Evolutionary conservation across 2,329 filamentous ascomycete species (phyloP).

Genomic region (Fusarium lateritium): DNA sequence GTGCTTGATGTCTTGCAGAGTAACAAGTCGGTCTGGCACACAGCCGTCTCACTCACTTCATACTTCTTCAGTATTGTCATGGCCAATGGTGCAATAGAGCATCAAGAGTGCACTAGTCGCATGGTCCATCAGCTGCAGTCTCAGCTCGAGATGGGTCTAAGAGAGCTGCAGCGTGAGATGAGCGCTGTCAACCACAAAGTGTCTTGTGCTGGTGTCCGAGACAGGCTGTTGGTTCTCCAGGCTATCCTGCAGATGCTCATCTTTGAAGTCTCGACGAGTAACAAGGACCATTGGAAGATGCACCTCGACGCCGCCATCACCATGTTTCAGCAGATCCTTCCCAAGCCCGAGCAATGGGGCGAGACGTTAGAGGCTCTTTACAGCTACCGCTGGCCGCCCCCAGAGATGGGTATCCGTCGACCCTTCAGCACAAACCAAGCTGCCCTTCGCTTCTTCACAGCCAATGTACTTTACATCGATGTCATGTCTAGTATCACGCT

Average conservation of each 20-base stretch:
- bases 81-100: slow-evolving; percentile 51
- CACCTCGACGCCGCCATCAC: slow-evolving; percentile 66
- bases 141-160: slow-evolving; percentile 62
- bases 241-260: slow-evolving; percentile 68
- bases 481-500: slow-evolving; percentile 65
- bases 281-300: slow-evolving; percentile 64
- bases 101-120: slow-evolving; percentile 54
- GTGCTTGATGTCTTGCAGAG: slow-evolving; percentile 69
- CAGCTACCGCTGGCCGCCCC: slow-evolving; percentile 54
- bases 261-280: slow-evolving; percentile 64
- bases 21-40: slow-evolving; percentile 71
- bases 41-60: slow-evolving; percentile 68
- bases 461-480: slow-evolving; percentile 64
- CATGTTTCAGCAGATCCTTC: slow-evolving; percentile 64
- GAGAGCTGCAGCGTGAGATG: slow-evolving; percentile 61
- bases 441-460: slow-evolving; percentile 63
- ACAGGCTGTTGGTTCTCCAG: slow-evolving; percentile 61
- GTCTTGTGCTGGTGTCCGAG: slow-evolving; percentile 50
- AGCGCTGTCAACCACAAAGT: slow-evolving; percentile 53
- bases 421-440: slow-evolving; percentile 64
- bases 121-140: slow-evolving; percentile 59
- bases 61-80: slow-evolving; percentile 69
- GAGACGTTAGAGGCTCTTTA: slow-evolving; percentile 53
- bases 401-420: slow-evolving; percentile 51
- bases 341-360: slow-evolving; percentile 56